Evolutionary conservation across 495 filamentous ascomycete species (phyloP).

Genomic region (Glonium stellatum): DNA sequence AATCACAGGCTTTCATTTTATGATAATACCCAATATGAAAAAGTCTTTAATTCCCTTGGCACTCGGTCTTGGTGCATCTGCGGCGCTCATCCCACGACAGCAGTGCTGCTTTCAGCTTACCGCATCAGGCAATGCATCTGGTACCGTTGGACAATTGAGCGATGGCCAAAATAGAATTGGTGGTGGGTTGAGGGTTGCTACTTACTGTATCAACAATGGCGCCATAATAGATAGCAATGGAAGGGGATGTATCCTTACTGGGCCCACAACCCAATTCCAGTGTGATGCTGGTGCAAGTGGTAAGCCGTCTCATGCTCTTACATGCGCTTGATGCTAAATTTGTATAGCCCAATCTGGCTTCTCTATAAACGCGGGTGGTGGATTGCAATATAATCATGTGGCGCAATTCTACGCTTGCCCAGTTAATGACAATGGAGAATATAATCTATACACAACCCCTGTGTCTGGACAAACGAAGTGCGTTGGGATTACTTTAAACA

Average conservation of each 20-base stretch:
- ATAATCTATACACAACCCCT: conserved; percentile 25
- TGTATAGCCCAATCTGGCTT: conserved; percentile 29
- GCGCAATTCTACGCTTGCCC: conserved; percentile 27
- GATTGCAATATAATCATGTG: conserved; percentile 12
- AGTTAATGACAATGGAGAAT: conserved; percentile 24
- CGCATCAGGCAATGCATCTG: conserved; percentile 42
- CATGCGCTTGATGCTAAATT: neutral
- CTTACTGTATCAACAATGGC: conserved; percentile 10
- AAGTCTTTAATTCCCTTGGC: neutral
- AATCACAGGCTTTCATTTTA: too few species aligned
- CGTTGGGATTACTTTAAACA: conserved; percentile 16
- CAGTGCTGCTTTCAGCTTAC: conserved; percentile 48
- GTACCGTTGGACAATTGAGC: conserved; percentile 46
- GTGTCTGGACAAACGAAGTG: conserved; percentile 18
- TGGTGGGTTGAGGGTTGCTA: conserved; percentile 36
- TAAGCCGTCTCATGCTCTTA: conserved; percentile 6
- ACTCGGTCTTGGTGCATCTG: neutral
- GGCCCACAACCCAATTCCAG: conserved; percentile 55
- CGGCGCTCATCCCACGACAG: neutral
- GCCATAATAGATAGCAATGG: conserved; percentile 45
- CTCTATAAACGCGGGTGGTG: conserved; percentile 26
- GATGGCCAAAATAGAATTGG: conserved; percentile 52
- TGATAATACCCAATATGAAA: conserved; percentile 7
- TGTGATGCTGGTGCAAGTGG: conserved; percentile 50
- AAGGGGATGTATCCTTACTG: conserved; percentile 53